phyloP scores from a whole-genome alignment of 306 rosid genomes.

The Trichosanthes cucumerina region DNA sequence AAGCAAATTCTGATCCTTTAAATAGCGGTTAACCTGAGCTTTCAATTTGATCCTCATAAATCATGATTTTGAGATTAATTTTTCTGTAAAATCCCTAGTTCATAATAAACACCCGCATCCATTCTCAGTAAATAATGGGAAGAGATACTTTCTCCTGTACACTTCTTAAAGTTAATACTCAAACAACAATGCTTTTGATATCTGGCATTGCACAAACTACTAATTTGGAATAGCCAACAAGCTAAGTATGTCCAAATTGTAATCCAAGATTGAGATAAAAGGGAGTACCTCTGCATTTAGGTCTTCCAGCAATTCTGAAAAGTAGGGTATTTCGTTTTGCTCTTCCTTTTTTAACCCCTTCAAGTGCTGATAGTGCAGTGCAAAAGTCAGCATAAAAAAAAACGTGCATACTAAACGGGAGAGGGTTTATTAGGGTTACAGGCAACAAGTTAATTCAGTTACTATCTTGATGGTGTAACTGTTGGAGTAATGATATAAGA shows the following conservation, averaged over 20 bases:
- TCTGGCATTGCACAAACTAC: background rate
- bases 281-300: slow-evolving; percentile 40
- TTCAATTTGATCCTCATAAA: background rate
- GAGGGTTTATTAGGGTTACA: background rate
- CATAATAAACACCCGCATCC: background rate
- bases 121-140: background rate
- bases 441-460: background rate
- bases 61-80: background rate
- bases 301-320: slow-evolving; percentile 44
- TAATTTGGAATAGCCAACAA: background rate
- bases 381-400: slow-evolving; percentile 22
- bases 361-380: slow-evolving; percentile 42
- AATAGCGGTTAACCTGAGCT: background rate
- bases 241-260: background rate
- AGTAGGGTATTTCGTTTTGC: slow-evolving; percentile 48
- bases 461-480: background rate
- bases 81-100: background rate
- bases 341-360: slow-evolving; percentile 33
- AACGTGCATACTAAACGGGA: background rate
- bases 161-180: background rate
- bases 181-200: background rate
- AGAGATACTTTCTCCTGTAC: background rate
- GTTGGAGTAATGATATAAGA: too few species aligned
- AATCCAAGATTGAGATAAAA: background rate
- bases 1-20: background rate